A percentile compares a stretch with the other conserved stretches of the same genome.
These are phyloP conservation scores for Penicillium sclerotigenum DNA, from an alignment of 2,329 filamentous ascomycete genomes.

Conservation along the genomic window DNA sequence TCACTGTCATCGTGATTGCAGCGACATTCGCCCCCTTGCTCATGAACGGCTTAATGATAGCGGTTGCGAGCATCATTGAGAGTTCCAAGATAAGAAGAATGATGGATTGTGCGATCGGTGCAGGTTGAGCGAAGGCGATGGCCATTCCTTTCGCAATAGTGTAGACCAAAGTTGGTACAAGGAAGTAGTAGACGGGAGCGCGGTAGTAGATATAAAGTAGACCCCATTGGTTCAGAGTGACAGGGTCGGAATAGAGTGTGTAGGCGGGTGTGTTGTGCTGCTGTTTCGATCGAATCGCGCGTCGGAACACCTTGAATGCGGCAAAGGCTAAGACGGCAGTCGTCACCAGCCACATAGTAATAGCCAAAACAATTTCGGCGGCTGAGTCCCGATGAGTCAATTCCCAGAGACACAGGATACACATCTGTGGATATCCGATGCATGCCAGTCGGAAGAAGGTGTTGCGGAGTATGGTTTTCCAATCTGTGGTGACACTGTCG, in stretches of 20 bases:
- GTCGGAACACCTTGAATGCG: conserved; percentile 80
- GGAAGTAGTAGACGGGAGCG: conserved; percentile 91
- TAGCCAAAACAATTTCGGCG: conserved; percentile 78
- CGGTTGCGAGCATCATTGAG: conserved; percentile 70
- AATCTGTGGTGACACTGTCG: conserved; percentile 80
- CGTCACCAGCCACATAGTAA: conserved; percentile 85
- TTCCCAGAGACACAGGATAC: conserved; percentile 89
- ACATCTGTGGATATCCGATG: conserved; percentile 88
- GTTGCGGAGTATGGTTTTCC: conserved; percentile 88
- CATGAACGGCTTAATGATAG: conserved; percentile 89
- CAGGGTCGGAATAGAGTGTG: conserved; percentile 90
- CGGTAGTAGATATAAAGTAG: conserved; percentile 97
- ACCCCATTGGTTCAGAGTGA: conserved; percentile 93
- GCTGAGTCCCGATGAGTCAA: conserved; percentile 80
- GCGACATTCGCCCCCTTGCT: conserved; percentile 96
- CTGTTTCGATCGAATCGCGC: conserved; percentile 78
- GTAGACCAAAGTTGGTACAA: conserved; percentile 74
- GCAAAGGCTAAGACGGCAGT: conserved; percentile 75
- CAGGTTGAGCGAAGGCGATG: conserved; percentile 72
- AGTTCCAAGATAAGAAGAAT: conserved; percentile 83
- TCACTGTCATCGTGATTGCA: conserved; percentile 82
- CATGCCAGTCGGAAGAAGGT: conserved; percentile 87
- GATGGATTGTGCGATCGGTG: conserved; percentile 70
- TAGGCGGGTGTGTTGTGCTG: conserved; percentile 96
- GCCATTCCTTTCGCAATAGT: conserved; percentile 82